A percentile compares a stretch with the other conserved stretches of the same genome.
phyloP scores from a whole-genome alignment of 2,329 filamentous ascomycete genomes.

The Ampelomyces quisqualis region DNA sequence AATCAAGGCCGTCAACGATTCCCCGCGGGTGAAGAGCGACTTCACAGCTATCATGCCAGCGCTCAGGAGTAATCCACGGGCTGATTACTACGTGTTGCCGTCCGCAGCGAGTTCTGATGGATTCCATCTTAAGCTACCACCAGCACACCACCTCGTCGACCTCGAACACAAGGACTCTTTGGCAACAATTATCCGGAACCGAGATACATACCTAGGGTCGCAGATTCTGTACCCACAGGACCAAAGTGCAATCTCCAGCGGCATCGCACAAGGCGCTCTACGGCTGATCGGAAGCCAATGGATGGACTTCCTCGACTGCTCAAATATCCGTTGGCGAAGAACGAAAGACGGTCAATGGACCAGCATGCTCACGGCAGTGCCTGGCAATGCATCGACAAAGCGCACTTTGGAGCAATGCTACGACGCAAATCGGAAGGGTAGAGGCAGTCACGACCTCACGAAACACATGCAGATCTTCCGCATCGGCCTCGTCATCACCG shows the following conservation, averaged over 20 bases:
- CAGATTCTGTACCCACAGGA: conserved; percentile 29
- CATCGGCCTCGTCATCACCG: conserved; percentile 28
- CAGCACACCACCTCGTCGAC: conserved; percentile 17
- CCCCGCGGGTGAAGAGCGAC: conserved; percentile 11
- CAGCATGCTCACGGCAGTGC: conserved; percentile 24
- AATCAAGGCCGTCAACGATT: conserved; percentile 15
- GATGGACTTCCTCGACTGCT: conserved; percentile 24
- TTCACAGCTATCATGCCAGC: conserved; percentile 16
- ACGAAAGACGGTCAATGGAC: conserved; percentile 22
- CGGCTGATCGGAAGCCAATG: conserved; percentile 30
- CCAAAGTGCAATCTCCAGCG: conserved; percentile 25
- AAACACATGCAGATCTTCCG: conserved; percentile 31
- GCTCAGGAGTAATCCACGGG: conserved; percentile 7
- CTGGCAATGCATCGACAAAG: conserved; percentile 15
- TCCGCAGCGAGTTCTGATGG: conserved; percentile 16
- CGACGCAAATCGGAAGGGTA: conserved; percentile 4
- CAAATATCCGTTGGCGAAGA: conserved; percentile 28
- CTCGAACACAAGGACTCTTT: conserved; percentile 29
- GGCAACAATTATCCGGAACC: conserved; percentile 17
- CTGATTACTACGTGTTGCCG: conserved; percentile 24
- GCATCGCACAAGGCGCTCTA: conserved; percentile 23
- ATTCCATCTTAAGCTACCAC: conserved; percentile 25
- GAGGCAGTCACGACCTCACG: conserved; percentile 14
- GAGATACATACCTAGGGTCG: conserved; percentile 15
- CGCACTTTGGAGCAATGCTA: conserved; percentile 17